Evolutionary conservation across 169 alveolate genomes (phyloP), one percentile per base, ranked within the genome.

Genomic region (Blepharisma undulans): DNA sequence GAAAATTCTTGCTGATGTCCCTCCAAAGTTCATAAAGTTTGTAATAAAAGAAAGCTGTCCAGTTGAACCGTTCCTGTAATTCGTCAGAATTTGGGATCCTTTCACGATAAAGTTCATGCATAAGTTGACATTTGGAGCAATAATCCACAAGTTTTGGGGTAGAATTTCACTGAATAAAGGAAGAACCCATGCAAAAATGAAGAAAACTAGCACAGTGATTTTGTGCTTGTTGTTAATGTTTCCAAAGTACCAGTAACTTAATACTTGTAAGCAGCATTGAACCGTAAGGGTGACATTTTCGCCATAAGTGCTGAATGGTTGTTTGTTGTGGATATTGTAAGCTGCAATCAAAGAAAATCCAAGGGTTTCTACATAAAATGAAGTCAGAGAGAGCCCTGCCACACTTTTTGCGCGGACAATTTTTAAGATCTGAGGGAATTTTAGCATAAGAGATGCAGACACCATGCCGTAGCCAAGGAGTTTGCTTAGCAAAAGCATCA

Each of bases 291-390:
- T 60, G 18, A 90, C 74, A 30, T 85, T 86, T 76, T 93, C 96
- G 22, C 96, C 96, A 80, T 90, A 92, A 21, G 89, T 91, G 76
- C 95, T 92, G 92, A 93, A 92, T 2, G 96, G 96, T 21, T 33
- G 74, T 10, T 84, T 78, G 5, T 34, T 71, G 72, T 92, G 94
- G 18, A 92, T 59, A 19, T 59, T 27, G 72, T 93, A 93, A 6
- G 92, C 86, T 48, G 92, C 87, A 21, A 60, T 22, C 87, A 88
- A n/a, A 4, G 89, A 32, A 29, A 82, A 87, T 77, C 72, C 84
- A 76, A 89, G 34, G 66, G 79, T 72, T 92, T 85, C 96, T 34
- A 85, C 27, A 74, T 90, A 92, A 78, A 84, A 93, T 21, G 91
- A 33, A 19, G 76, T 82, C 88, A 85, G 79, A 3, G 93, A 76